Percentiles rank a stretch among this genome's conserved stretches.
Evolutionary conservation across 208 protist species (phyloP).

Genomic region (Porcisia deanei): DNA sequence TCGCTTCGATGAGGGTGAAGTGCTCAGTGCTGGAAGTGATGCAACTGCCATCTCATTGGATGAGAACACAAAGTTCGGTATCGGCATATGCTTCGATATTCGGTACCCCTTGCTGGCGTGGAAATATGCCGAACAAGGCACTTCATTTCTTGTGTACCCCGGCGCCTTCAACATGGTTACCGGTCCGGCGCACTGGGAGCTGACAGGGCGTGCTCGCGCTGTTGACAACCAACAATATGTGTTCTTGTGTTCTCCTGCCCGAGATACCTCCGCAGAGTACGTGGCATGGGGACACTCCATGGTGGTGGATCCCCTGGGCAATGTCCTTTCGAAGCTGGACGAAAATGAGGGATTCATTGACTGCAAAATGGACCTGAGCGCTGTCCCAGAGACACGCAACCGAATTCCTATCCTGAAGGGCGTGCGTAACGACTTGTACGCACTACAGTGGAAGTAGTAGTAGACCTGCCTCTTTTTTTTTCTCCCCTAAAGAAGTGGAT

Average conservation of each 20-base stretch:
- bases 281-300: conserved; percentile 97
- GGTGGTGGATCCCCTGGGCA: conserved; percentile 93
- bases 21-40: conserved; percentile 90
- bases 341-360: conserved; percentile 70
- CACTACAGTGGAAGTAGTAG: conserved; percentile 54
- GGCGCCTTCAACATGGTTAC: conserved; percentile 99
- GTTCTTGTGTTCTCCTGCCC: conserved; percentile 93
- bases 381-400: conserved; percentile 44
- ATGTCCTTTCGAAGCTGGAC: conserved; percentile 61
- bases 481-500: not conserved
- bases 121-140: conserved; percentile 69
- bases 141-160: conserved; percentile 95
- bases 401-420: conserved; percentile 84
- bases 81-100: conserved; percentile 99
- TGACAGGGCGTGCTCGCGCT: conserved; percentile 89
- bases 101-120: conserved; percentile 95
- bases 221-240: conserved; percentile 97
- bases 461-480: not conserved
- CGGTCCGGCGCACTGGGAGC: conserved; percentile 98
- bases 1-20: conserved; percentile 95
- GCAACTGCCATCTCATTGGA: conserved; percentile 47
- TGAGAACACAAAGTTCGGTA: conserved; percentile 84
- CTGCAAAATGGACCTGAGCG: conserved; percentile 62
- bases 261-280: conserved; percentile 88
- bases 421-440: conserved; percentile 77